Conservation (phyloP, 441 rosid genomes). For the Adansonia rubrostipa region DNA sequence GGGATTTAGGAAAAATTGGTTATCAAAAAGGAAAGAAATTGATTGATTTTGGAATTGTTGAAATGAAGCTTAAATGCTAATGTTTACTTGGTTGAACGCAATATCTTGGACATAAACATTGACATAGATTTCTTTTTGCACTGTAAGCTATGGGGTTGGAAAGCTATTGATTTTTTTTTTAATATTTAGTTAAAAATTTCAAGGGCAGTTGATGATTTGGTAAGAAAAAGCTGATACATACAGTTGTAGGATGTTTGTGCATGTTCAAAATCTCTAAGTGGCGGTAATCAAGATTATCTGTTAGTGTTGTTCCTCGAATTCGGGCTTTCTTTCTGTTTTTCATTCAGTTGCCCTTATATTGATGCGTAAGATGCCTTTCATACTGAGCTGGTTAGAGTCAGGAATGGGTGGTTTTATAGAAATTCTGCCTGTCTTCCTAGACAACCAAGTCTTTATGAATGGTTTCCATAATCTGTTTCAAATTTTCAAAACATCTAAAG, state of each 20-base stretch:
- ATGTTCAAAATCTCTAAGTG: neutral
- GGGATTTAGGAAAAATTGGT: neutral
- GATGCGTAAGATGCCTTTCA: neutral
- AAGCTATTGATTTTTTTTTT: too few relatives aligned
- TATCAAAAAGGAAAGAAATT: neutral
- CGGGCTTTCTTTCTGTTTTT: neutral
- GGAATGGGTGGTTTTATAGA: neutral
- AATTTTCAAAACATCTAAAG: neutral
- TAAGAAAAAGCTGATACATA: neutral
- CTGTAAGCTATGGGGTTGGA: too few relatives aligned
- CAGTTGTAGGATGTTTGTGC: neutral
- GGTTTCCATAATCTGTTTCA: neutral
- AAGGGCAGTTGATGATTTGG: neutral
- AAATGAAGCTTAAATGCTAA: neutral
- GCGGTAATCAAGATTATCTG: neutral
- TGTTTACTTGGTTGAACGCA: neutral
- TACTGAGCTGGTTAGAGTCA: neutral
- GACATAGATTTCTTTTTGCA: neutral
- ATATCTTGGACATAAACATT: neutral
- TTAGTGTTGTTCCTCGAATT: neutral
- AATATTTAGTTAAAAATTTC: neutral
- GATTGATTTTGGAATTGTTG: slow-evolving; percentile 5
- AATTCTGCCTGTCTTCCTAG: neutral
- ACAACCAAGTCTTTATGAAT: neutral
- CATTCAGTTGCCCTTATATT: neutral